phyloP scores from a whole-genome alignment of 805 yeast species.

The Priceomyces medius region DNA sequence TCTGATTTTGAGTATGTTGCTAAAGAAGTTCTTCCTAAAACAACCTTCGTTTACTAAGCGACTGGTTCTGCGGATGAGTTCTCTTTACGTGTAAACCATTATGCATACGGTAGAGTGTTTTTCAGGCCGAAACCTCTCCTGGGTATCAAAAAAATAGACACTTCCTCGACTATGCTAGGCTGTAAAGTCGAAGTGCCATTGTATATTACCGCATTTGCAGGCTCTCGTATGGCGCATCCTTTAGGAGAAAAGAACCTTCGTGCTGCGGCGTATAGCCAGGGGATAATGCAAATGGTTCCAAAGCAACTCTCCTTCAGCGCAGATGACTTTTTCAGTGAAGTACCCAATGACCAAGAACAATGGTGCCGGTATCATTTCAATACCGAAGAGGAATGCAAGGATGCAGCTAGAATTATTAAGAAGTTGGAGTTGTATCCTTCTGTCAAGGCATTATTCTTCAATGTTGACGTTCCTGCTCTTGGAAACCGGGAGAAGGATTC shows the following conservation, averaged over 20 bases:
- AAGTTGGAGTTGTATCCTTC: conserved; percentile 33
- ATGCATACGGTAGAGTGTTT: conserved; percentile 37
- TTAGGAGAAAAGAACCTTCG: conserved; percentile 35
- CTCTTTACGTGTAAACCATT: conserved; percentile 39
- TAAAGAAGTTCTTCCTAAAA: conserved; percentile 21
- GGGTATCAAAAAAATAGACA: conserved; percentile 23
- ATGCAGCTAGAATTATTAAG: conserved; percentile 16
- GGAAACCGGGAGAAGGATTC: conserved; percentile 51
- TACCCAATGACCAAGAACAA: conserved; percentile 22
- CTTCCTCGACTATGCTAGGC: conserved; percentile 21
- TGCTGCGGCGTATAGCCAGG: conserved; percentile 29
- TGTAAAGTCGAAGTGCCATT: conserved; percentile 35
- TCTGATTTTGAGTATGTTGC: conserved; percentile 38
- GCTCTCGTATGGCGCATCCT: conserved; percentile 37
- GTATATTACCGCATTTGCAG: conserved; percentile 45
- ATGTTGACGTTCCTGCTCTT: conserved; percentile 51
- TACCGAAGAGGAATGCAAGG: conserved; percentile 24
- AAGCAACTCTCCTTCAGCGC: conserved; percentile 22
- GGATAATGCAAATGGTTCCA: conserved; percentile 33
- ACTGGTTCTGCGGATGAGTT: conserved; percentile 50
- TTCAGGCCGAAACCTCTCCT: conserved; percentile 44
- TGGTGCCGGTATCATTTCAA: conserved; percentile 35
- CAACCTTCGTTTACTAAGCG: conserved; percentile 36
- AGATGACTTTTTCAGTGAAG: conserved; percentile 26
- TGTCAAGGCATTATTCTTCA: conserved; percentile 46